These are phyloP conservation scores for Castanea mollissima DNA, from an alignment of 306 rosid genomes.

Conservation along the genomic window DNA sequence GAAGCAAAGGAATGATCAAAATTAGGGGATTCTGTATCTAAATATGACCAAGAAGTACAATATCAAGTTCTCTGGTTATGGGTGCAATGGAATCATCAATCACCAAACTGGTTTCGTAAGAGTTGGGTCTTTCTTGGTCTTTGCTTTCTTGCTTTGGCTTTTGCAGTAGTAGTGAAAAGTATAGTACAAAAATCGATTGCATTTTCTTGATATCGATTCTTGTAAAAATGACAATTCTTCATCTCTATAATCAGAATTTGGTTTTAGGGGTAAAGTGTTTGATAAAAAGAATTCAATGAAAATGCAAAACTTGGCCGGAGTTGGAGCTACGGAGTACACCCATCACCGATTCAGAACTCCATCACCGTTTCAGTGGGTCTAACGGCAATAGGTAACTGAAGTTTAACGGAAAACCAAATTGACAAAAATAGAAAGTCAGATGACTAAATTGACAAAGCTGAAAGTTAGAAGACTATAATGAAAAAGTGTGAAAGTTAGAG, in stretches of 20 bases:
- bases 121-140: slow-evolving; percentile 5
- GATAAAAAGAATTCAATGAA: not conserved
- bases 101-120: not conserved
- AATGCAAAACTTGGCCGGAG: not conserved
- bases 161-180: too few species aligned
- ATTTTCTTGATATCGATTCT: not conserved
- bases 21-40: slow-evolving; percentile 72
- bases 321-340: too few species aligned
- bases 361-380: too few species aligned
- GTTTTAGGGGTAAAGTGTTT: not conserved
- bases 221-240: not conserved
- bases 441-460: too few species aligned
- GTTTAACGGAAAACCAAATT: too few species aligned
- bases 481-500: too few species aligned
- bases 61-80: slow-evolving; percentile 53
- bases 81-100: not conserved
- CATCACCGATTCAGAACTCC: too few species aligned
- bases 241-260: not conserved
- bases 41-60: slow-evolving; percentile 62
- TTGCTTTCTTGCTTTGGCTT: slow-evolving; percentile 13
- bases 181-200: too few species aligned
- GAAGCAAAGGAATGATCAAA: slow-evolving; percentile 23
- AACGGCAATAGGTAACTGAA: too few species aligned
- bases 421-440: too few species aligned
- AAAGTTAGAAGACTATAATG: too few species aligned